These are phyloP conservation scores for Saccharomyces hybrid DNA, from an alignment of 1,139 yeast species.

Conservation along the genomic window DNA sequence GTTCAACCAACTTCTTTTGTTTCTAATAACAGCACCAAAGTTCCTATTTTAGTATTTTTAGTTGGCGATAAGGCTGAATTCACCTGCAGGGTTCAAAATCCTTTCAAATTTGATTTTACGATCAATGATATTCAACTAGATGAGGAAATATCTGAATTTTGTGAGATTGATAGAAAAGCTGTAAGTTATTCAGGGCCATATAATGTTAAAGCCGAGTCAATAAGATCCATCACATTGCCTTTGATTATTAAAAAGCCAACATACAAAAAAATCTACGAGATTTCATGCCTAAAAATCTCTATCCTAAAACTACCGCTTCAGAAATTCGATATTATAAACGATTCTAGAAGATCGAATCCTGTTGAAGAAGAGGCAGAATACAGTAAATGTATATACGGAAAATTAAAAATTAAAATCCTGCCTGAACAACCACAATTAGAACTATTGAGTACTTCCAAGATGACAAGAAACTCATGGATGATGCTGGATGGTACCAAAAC, in stretches of 20 bases:
- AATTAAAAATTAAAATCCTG: constrained; percentile 17
- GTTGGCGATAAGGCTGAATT: constrained; percentile 53
- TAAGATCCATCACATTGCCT: constrained; percentile 36
- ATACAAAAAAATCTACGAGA: constrained; percentile 19
- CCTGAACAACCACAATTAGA: constrained; percentile 30
- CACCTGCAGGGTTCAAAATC: constrained; percentile 61
- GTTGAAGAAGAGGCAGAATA: neutral
- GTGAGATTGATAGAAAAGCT: constrained; percentile 19
- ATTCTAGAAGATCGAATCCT: constrained; percentile 3
- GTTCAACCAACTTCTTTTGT: constrained; percentile 13
- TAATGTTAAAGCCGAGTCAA: constrained; percentile 37
- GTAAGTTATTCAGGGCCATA: constrained; percentile 23
- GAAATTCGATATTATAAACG: constrained; percentile 16
- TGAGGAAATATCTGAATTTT: constrained; percentile 31
- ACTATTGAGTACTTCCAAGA: constrained; percentile 17
- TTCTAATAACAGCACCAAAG: constrained; percentile 9
- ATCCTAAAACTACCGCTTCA: constrained; percentile 40
- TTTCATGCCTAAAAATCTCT: constrained; percentile 41
- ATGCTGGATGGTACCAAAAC: constrained; percentile 69
- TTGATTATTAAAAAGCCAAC: constrained; percentile 42
- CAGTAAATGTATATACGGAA: constrained; percentile 6
- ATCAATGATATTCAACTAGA: constrained; percentile 45
- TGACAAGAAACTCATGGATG: constrained; percentile 38
- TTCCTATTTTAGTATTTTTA: constrained; percentile 29
- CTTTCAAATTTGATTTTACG: constrained; percentile 68